These are phyloP conservation scores for Tolypocladium guangdongense DNA, from an alignment of 2,329 filamentous ascomycete genomes.

Conservation along the genomic window DNA sequence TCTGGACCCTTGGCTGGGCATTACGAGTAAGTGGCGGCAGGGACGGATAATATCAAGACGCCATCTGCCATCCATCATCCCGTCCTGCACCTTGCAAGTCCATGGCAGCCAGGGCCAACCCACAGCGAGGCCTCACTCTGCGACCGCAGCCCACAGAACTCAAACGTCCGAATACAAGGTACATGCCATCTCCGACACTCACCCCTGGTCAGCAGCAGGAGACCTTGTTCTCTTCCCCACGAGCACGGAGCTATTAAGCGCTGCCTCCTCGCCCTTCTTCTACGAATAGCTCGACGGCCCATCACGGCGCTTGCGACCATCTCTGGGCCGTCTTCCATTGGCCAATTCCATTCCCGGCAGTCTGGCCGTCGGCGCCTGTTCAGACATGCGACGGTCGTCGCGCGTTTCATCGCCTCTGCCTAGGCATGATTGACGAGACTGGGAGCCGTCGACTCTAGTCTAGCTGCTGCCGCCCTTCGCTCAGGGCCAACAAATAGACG, in stretches of 20 bases:
- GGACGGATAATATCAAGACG: background rate
- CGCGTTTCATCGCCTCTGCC: slow-evolving; percentile 13
- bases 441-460: background rate
- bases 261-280: background rate
- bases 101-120: too few species aligned
- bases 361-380: slow-evolving; percentile 10
- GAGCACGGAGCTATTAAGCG: background rate
- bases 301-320: slow-evolving; percentile 13
- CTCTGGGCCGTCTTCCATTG: slow-evolving; percentile 1
- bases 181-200: background rate
- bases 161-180: background rate
- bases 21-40: background rate
- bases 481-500: background rate
- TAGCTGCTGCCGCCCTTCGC: background rate
- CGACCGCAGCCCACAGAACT: background rate
- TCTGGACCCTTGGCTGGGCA: background rate
- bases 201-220: background rate
- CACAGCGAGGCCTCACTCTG: background rate
- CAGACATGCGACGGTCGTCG: slow-evolving; percentile 12
- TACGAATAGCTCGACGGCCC: slow-evolving; percentile 1
- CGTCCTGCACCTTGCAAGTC: too few species aligned
- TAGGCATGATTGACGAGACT: slow-evolving; percentile 8
- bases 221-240: background rate
- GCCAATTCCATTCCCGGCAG: slow-evolving; percentile 6
- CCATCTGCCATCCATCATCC: background rate